Evolutionary conservation across 495 filamentous ascomycete species (phyloP).

Genomic region (Friedmanniomyces simplex): DNA sequence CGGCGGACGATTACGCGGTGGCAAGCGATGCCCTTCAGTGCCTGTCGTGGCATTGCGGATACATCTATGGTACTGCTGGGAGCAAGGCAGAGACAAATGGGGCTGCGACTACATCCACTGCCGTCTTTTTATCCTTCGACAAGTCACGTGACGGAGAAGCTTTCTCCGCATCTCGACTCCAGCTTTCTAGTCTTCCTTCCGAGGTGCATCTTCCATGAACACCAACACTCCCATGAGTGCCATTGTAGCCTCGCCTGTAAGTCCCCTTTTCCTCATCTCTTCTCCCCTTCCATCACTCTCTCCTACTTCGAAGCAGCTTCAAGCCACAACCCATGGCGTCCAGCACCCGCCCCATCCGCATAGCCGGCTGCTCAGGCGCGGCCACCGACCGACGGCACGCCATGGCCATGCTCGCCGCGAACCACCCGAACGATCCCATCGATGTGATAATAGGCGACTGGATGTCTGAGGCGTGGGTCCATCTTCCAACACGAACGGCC

Average conservation of each 20-base stretch:
- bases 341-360: conserved; percentile 21
- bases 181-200: background rate
- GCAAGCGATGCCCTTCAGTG: conserved; percentile 31
- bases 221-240: background rate
- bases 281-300: background rate
- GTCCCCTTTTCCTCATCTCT: background rate
- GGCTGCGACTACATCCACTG: no score
- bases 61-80: conserved; percentile 7
- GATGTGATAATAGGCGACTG: conserved; percentile 50
- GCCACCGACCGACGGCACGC: conserved; percentile 48
- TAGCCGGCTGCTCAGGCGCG: conserved; percentile 39
- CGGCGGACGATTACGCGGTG: conserved; percentile 26
- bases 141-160: background rate
- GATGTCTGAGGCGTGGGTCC: conserved; percentile 39
- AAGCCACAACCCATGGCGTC: background rate
- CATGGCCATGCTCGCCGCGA: conserved; percentile 41
- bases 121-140: background rate
- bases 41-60: conserved; percentile 28
- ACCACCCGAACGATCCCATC: conserved; percentile 40
- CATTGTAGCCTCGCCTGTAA: background rate
- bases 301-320: background rate
- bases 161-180: background rate
- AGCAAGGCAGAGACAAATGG: no score
- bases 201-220: background rate
- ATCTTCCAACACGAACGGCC: no score